phyloP scores from a whole-genome alignment of 257 asterid species.

The Rehmannia glutinosa region DNA sequence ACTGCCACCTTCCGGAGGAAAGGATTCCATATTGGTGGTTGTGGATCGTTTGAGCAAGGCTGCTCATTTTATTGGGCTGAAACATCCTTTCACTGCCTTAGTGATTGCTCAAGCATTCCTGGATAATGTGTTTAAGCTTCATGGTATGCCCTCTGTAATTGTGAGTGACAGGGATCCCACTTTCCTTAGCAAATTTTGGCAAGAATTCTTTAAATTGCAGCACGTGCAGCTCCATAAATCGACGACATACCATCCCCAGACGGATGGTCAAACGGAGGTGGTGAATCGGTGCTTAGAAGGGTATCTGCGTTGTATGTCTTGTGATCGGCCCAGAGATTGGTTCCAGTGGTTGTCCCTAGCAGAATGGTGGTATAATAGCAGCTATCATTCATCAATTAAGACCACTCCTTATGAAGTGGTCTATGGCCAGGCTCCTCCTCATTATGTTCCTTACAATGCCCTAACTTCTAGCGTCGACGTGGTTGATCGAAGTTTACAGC shows the following conservation, averaged over 20 bases:
- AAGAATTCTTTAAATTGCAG: neutral
- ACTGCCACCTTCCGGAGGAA: too few species aligned
- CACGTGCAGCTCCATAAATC: neutral
- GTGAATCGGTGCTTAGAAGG: too few species aligned
- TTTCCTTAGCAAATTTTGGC: neutral
- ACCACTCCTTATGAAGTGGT: too few species aligned
- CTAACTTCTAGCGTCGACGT: neutral
- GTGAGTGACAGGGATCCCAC: neutral
- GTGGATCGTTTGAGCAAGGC: neutral
- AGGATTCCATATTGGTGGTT: neutral
- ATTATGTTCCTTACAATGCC: too few species aligned
- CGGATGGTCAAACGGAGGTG: too few species aligned
- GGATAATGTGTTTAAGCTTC: neutral
- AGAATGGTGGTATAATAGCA: conserved; percentile 4
- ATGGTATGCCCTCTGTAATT: neutral
- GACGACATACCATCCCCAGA: neutral
- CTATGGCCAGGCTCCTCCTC: too few species aligned
- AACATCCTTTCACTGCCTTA: neutral
- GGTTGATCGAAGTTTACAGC: neutral
- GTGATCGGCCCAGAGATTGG: too few species aligned
- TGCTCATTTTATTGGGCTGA: neutral
- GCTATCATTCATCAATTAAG: neutral
- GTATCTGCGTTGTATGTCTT: too few species aligned
- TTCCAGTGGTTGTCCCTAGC: too few species aligned
- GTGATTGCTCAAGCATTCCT: neutral